These are phyloP conservation scores for Radiomyces spectabilis DNA, from an alignment of 192 early-diverging fungal species.

Conservation along the genomic window DNA sequence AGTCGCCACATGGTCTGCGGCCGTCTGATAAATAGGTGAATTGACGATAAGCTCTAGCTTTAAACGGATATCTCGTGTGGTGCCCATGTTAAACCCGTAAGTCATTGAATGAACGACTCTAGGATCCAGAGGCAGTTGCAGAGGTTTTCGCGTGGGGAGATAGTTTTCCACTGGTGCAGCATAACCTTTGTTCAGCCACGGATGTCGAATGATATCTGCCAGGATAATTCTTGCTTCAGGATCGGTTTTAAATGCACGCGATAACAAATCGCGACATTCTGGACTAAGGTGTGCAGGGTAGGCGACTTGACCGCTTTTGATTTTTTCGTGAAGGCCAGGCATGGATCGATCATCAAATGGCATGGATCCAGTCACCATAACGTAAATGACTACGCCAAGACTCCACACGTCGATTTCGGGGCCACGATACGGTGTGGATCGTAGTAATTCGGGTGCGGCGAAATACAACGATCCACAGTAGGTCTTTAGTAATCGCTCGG, in stretches of 20 bases:
- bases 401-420: slow-evolving; percentile 87
- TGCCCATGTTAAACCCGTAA: slow-evolving; percentile 67
- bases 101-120: slow-evolving; percentile 59
- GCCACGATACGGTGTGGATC: slow-evolving; percentile 69
- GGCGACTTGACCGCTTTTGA: slow-evolving; percentile 74
- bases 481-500: slow-evolving; percentile 39
- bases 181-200: slow-evolving; percentile 69
- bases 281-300: slow-evolving; percentile 64
- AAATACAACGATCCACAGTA: slow-evolving; percentile 68
- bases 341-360: slow-evolving; percentile 81
- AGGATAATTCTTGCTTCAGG: slow-evolving; percentile 60
- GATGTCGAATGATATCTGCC: slow-evolving; percentile 59
- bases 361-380: slow-evolving; percentile 71
- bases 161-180: slow-evolving; percentile 52
- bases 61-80: slow-evolving; percentile 42
- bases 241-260: slow-evolving; percentile 61
- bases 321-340: slow-evolving; percentile 79
- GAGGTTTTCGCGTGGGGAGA: slow-evolving; percentile 46
- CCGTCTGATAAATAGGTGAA: slow-evolving; percentile 36
- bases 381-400: slow-evolving; percentile 78
- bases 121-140: slow-evolving; percentile 46
- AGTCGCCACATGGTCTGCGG: slow-evolving; percentile 9
- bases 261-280: slow-evolving; percentile 52
- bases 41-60: slow-evolving; percentile 42
- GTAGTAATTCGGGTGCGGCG: slow-evolving; percentile 77